Conservation (phyloP, 2,329 filamentous ascomycete genomes). For the Knoxdaviesia capensis region DNA sequence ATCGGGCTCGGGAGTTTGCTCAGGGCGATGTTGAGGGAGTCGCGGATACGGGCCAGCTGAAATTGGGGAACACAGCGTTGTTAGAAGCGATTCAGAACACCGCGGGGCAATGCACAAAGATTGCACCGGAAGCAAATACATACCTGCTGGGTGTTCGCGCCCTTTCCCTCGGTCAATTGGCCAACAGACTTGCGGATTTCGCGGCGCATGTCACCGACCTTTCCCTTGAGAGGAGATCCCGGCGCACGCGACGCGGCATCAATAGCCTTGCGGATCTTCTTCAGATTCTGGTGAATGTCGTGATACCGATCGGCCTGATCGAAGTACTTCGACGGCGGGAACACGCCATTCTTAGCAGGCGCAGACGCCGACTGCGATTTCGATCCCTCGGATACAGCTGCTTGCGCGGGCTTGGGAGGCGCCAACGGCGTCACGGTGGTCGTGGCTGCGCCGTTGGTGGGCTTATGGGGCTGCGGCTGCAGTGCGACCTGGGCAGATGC, state of each 20-base stretch:
- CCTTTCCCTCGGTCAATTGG: conserved; percentile 47
- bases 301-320: conserved; percentile 21
- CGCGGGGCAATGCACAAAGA: too few relatives aligned
- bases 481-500: background rate
- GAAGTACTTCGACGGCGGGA: conserved; percentile 1
- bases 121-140: background rate
- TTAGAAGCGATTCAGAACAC: too few relatives aligned
- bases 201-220: conserved; percentile 51
- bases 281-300: conserved; percentile 49
- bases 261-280: conserved; percentile 40
- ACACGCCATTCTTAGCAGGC: conserved; percentile 1
- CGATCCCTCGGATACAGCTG: background rate
- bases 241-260: conserved; percentile 31
- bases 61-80: background rate
- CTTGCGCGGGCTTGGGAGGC: background rate
- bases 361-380: background rate
- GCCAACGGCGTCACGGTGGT: background rate
- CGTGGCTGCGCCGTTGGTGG: background rate
- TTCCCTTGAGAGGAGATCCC: conserved; percentile 33
- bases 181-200: conserved; percentile 53
- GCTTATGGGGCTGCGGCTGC: conserved; percentile 1
- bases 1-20: conserved; percentile 19
- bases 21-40: conserved; percentile 28
- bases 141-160: conserved; percentile 25
- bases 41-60: conserved; percentile 22